Base-by-base conservation (phyloP, 2,329 filamentous ascomycete genomes). In the Monascus ruber region DNA sequence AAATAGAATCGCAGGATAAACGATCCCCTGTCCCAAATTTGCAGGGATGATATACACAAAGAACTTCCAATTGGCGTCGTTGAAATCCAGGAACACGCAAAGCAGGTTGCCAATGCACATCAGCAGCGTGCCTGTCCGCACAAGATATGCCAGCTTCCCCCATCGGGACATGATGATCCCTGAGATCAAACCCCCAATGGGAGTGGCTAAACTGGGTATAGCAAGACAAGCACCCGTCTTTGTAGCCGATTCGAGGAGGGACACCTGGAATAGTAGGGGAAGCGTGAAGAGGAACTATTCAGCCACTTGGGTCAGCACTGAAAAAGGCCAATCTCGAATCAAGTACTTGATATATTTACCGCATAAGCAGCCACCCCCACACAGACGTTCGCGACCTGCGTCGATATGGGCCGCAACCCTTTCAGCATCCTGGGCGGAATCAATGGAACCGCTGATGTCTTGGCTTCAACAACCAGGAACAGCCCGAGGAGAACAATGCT, bases 341-440 rank as follows among this genome's bases (percentile, higher is more conserved):
- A 31, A 31, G 17, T 17, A 17, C 17, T 17, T 17, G 17, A 17
- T 8, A 31, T 7, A 64, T 73, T 55, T 53, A 79, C 76, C 10
- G 74, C 75, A 53, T 81, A 81, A 1, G 74, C 74, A 6, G 75
- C 69, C 54, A 79, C 69, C 0, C 77, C 77, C 1, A 73, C 71
- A 41, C 73, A 77, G 8, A 80, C 61, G 44, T 81, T 81, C 35
- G 74, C 67, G 24, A 73, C 59, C 45, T 78, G 74, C 2, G 71
- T 74, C 2, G 72, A 64, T 1, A 77, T 57, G 0, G 74, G 73
- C 26, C 76, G 60, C 7, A 65, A 56, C 0, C 77, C 76, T n/a
- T 59, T 65, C 4, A 81, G 57, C 67, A 81, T 71, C 24, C 60
- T 56, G 28, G 64, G 45, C 1, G 67, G 67, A 33, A 70, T 68